phyloP scores from a whole-genome alignment of 1,139 yeast genomes.

The Cylindricascospora bacillispora region DNA sequence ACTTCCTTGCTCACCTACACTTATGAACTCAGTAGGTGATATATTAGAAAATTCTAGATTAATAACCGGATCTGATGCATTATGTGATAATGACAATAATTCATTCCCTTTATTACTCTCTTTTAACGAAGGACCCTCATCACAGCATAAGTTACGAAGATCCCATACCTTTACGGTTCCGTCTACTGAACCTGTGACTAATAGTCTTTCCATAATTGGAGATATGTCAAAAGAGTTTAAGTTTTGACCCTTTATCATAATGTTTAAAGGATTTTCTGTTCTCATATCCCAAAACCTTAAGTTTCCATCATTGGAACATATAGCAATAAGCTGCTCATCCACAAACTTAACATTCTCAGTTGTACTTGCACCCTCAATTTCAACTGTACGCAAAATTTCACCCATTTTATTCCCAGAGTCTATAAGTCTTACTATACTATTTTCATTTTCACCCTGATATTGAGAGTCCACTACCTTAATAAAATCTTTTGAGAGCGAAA shows the following conservation, averaged over 20 bases:
- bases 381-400: constrained; percentile 11
- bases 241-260: constrained; percentile 9
- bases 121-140: background rate
- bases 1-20: constrained; percentile 22
- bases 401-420: constrained; percentile 17
- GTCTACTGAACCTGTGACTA: constrained; percentile 19
- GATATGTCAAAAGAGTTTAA: constrained; percentile 14
- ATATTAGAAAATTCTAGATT: constrained; percentile 16
- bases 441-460: constrained; percentile 6
- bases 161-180: constrained; percentile 25
- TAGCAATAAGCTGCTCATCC: constrained; percentile 15
- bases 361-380: constrained; percentile 8
- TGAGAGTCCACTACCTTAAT: constrained; percentile 12
- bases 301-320: constrained; percentile 15
- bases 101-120: constrained; percentile 4
- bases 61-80: constrained; percentile 16
- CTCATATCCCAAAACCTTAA: constrained; percentile 20
- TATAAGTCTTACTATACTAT: constrained; percentile 13
- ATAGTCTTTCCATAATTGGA: constrained; percentile 15
- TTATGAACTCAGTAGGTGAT: constrained; percentile 16
- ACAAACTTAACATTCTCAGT: constrained; percentile 16
- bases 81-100: constrained; percentile 14
- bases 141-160: constrained; percentile 9
- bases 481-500: constrained; percentile 1
- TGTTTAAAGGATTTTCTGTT: constrained; percentile 11